Percentiles rank a stretch among this genome's conserved stretches.
These are phyloP conservation scores for Drosera capensis DNA, from an alignment of 148 eudicot species.

Conservation along the genomic window DNA sequence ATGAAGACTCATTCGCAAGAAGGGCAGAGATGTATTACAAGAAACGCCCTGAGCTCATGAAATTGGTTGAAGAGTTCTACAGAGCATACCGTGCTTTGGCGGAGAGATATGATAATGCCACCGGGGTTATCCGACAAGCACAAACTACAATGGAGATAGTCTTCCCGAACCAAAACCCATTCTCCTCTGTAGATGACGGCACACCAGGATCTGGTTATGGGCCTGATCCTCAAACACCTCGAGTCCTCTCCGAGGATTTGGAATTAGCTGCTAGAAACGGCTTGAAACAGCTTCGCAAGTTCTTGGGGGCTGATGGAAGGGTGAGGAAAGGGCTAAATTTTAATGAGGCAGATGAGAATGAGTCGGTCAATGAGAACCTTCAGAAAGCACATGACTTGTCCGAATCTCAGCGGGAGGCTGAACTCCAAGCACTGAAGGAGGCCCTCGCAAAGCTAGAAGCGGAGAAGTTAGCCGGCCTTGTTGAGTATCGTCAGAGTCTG, in stretches of 20 bases:
- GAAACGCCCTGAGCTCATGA: constrained; percentile 89
- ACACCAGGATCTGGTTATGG: constrained; percentile 25
- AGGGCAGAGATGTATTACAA: constrained; percentile 90
- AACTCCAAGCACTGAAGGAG: constrained; percentile 47
- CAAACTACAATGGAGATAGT: constrained; percentile 73
- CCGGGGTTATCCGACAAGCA: constrained; percentile 73
- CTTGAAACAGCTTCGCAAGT: constrained; percentile 6
- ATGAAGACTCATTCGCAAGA: constrained; percentile 81
- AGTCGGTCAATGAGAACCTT: constrained; percentile 3
- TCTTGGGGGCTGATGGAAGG: constrained; percentile 22
- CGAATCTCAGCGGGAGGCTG: constrained; percentile 38
- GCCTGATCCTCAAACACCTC: constrained; percentile 42
- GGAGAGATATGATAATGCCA: constrained; percentile 86
- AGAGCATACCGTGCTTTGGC: constrained; percentile 90
- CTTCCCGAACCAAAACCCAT: constrained; percentile 60
- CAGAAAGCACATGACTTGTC: constrained; percentile 13
- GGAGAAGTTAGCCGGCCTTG: constrained; percentile 51
- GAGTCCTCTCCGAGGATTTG: constrained; percentile 21
- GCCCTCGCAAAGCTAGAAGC: constrained; percentile 55
- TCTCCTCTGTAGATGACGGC: constrained; percentile 33
- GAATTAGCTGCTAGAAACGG: constrained; percentile 15
- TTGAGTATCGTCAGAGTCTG: constrained; percentile 38
- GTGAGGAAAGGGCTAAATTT: constrained; percentile 66
- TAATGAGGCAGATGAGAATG: constrained; percentile 28
- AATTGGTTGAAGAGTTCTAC: constrained; percentile 80